Conservation (phyloP, 2,329 filamentous ascomycete genomes). For the Pseudocercospora vitis region DNA sequence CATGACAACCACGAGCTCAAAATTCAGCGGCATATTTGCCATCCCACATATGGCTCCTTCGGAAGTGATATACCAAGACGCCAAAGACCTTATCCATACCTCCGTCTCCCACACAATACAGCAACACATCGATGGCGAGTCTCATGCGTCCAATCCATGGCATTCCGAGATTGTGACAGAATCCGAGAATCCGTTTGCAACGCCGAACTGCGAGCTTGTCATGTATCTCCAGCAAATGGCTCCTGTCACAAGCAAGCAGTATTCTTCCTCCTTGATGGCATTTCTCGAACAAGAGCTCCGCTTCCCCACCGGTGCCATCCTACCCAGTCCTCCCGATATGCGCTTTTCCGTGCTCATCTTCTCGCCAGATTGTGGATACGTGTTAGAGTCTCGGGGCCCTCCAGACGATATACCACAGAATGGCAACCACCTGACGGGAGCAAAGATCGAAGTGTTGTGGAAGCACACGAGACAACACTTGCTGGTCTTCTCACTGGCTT, state of each 20-base stretch:
- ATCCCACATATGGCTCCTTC: conserved; percentile 77
- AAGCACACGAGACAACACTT: conserved; percentile 51
- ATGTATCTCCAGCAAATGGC: conserved; percentile 72
- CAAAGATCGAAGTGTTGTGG: conserved; percentile 57
- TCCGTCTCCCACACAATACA: conserved; percentile 68
- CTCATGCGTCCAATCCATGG: conserved; percentile 66
- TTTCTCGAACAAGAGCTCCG: conserved; percentile 61
- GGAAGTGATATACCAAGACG: conserved; percentile 49
- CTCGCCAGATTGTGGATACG: conserved; percentile 66
- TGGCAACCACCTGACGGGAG: conserved; percentile 54
- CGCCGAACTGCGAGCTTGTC: conserved; percentile 84
- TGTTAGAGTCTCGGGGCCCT: conserved; percentile 61
- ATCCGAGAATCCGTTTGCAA: conserved; percentile 58
- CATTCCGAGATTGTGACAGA: conserved; percentile 63
- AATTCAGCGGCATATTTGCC: conserved; percentile 85
- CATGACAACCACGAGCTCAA: conserved; percentile 87
- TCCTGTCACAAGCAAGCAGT: conserved; percentile 29
- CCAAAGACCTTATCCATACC: conserved; percentile 64
- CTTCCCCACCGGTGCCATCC: conserved; percentile 58
- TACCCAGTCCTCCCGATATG: conserved; percentile 53
- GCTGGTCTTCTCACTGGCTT: conserved; percentile 51
- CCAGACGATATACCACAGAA: conserved; percentile 55
- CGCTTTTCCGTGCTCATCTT: conserved; percentile 62
- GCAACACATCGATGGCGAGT: conserved; percentile 63
- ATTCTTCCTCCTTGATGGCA: conserved; percentile 41